These are phyloP conservation scores for Talaromyces sp. DNA, from an alignment of 2,329 filamentous ascomycete genomes.

Conservation along the genomic window DNA sequence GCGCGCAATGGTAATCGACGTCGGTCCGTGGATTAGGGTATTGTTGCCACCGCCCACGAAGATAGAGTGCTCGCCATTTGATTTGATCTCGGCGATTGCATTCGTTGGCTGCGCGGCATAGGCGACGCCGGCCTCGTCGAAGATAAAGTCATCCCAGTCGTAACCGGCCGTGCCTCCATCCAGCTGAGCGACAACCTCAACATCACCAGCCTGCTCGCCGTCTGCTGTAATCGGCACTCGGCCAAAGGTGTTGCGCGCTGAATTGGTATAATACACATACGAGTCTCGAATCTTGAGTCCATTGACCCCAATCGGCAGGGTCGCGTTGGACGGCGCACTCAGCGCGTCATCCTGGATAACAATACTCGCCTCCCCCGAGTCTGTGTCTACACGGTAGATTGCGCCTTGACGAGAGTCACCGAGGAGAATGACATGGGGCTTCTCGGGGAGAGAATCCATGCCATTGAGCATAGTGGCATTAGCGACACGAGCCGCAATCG, in stretches of 20 bases:
- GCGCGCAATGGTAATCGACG: background rate
- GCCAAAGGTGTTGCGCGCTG: background rate
- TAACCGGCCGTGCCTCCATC: background rate
- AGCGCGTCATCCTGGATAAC: conserved; percentile 5
- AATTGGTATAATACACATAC: conserved; percentile 11
- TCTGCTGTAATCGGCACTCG: background rate
- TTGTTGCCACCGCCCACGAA: background rate
- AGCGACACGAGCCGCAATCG: background rate
- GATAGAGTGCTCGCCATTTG: background rate
- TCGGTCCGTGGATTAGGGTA: background rate
- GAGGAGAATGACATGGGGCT: conserved; percentile 6
- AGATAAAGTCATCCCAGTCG: conserved; percentile 1
- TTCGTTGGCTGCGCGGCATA: background rate
- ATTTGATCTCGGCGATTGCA: background rate
- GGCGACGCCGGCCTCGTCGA: background rate
- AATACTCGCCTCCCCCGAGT: background rate
- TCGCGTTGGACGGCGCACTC: background rate
- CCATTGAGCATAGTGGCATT: background rate
- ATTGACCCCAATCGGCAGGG: conserved; percentile 12
- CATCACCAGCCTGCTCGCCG: background rate
- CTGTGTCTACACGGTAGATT: conserved; percentile 10
- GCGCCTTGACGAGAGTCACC: conserved; percentile 11
- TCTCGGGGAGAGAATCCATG: background rate
- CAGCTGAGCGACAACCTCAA: background rate
- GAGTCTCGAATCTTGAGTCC: conserved; percentile 6